A percentile compares a stretch with the other conserved stretches of the same genome.
phyloP scores from a whole-genome alignment of 345 rosid species.

The Eucalyptus regnans region DNA sequence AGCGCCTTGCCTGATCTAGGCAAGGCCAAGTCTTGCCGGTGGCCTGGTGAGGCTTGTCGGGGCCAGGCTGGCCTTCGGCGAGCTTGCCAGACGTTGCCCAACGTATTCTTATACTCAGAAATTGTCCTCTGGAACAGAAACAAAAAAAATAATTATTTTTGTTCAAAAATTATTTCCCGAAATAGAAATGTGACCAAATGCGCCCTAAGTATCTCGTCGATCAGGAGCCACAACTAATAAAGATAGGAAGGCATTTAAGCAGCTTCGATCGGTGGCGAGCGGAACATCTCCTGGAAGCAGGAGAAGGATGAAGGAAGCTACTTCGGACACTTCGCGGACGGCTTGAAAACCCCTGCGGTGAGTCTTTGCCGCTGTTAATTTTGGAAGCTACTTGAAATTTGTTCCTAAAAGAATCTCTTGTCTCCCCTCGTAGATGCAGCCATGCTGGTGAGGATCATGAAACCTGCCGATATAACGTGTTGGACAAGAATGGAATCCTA shows the following conservation, averaged over 20 bases:
- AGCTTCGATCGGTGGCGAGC: not conserved
- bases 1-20: no score
- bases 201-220: not conserved
- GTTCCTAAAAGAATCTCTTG: not conserved
- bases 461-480: not conserved
- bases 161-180: no score
- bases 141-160: no score
- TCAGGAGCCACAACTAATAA: not conserved
- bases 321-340: fast-evolving
- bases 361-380: not conserved
- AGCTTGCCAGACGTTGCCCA: no score
- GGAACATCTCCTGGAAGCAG: not conserved
- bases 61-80: no score
- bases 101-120: no score
- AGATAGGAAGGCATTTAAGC: not conserved
- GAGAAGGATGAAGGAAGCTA: not conserved
- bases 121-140: no score
- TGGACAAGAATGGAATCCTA: not conserved
- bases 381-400: not conserved
- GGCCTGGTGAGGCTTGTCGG: no score
- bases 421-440: not conserved
- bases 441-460: not conserved
- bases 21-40: no score
- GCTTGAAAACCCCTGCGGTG: not conserved
- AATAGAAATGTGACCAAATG: no score